Conservation (phyloP, 2,329 filamentous ascomycete species). For the Exophiala aquamarina region DNA sequence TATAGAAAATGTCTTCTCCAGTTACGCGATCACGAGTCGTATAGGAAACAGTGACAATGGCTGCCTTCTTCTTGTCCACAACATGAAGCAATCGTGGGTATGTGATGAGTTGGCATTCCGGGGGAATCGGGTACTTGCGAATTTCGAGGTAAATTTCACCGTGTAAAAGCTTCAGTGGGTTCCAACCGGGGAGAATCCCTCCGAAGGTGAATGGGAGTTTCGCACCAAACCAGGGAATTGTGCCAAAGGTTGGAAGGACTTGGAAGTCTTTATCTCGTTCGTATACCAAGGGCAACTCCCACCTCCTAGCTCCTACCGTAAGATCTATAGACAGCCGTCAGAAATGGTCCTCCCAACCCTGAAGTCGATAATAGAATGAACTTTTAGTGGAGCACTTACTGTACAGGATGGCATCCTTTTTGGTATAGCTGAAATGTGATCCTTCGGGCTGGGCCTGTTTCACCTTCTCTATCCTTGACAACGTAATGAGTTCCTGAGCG, state of each 20-base stretch:
- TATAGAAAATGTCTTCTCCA: slow-evolving; percentile 92
- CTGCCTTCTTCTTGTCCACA: slow-evolving; percentile 89
- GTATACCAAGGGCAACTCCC: slow-evolving; percentile 76
- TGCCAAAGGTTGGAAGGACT: slow-evolving; percentile 78
- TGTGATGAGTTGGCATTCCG: slow-evolving; percentile 33
- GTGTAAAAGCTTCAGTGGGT: slow-evolving; percentile 96
- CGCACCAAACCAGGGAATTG: slow-evolving; percentile 86
- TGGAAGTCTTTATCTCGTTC: slow-evolving; percentile 91
- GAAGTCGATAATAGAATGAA: slow-evolving; percentile 83
- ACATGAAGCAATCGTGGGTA: slow-evolving; percentile 71
- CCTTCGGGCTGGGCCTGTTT: slow-evolving; percentile 69
- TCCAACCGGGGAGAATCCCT: slow-evolving; percentile 90
- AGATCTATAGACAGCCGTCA: slow-evolving; percentile 58
- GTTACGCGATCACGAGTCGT: slow-evolving; percentile 78
- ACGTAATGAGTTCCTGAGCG: slow-evolving; percentile 61
- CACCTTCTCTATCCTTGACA: slow-evolving; percentile 68
- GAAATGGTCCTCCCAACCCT: slow-evolving; percentile 80
- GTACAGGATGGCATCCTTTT: slow-evolving; percentile 89
- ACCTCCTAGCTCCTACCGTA: slow-evolving; percentile 86
- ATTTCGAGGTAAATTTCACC: slow-evolving; percentile 98
- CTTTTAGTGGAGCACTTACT: slow-evolving; percentile 87
- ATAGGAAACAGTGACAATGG: slow-evolving; percentile 74
- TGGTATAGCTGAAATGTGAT: slow-evolving; percentile 77
- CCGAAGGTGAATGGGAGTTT: slow-evolving; percentile 75
- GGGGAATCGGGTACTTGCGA: slow-evolving; percentile 85